These are phyloP conservation scores for Aspergillus sp. DNA, from an alignment of 2,329 filamentous ascomycete genomes.

Conservation along the genomic window DNA sequence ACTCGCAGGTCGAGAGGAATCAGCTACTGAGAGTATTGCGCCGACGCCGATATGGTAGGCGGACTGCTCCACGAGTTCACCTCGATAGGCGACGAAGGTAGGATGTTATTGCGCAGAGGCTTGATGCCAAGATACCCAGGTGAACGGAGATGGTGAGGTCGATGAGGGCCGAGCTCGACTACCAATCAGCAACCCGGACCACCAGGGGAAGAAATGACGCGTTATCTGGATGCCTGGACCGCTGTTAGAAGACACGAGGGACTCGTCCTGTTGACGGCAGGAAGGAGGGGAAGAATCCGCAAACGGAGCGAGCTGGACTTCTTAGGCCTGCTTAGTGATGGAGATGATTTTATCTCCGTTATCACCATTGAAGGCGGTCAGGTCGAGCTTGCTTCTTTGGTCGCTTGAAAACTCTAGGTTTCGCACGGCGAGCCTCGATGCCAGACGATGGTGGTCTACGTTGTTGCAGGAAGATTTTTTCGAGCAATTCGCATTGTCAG, in stretches of 20 bases:
- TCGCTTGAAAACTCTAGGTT: background rate
- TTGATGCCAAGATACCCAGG: conserved; percentile 12
- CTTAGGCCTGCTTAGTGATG: conserved; percentile 19
- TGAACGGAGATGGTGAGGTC: background rate
- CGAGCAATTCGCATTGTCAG: background rate
- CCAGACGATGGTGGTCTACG: background rate
- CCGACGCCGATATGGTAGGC: background rate
- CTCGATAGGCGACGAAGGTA: background rate
- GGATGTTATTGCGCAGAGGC: conserved; percentile 1
- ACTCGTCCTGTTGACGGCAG: background rate
- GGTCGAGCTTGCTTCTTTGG: background rate
- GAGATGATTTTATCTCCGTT: conserved; percentile 24
- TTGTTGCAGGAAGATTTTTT: background rate
- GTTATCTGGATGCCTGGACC: background rate
- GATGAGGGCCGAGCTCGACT: background rate
- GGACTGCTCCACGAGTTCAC: too few relatives aligned
- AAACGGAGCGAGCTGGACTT: conserved; percentile 2
- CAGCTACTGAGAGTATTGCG: background rate
- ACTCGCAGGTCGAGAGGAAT: background rate
- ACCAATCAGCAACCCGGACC: background rate
- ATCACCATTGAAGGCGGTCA: conserved; percentile 24
- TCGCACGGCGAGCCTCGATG: too few relatives aligned
- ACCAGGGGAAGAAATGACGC: background rate
- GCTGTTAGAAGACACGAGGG: background rate
- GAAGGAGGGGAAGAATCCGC: background rate